Conservation (phyloP, 257 asterid genomes). For the Solanum okadae region DNA sequence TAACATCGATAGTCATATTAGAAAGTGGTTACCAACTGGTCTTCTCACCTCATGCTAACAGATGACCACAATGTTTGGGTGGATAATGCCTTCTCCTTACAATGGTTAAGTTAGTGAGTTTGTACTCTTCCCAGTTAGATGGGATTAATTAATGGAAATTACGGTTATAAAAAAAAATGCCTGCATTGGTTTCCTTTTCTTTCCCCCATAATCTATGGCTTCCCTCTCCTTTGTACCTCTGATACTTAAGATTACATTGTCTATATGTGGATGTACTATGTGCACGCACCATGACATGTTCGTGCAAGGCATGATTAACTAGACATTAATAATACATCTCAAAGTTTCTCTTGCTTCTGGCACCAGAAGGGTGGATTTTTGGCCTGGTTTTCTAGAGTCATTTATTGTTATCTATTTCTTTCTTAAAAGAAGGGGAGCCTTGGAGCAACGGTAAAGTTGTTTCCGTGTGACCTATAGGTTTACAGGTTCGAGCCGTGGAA, state of each 20-base stretch:
- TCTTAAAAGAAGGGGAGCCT: not conserved
- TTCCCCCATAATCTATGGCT: not conserved
- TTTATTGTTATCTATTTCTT: not conserved
- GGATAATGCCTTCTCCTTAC: not conserved
- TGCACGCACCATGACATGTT: not conserved
- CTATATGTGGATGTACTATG: not conserved
- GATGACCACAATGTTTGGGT: not conserved
- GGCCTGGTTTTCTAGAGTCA: not conserved
- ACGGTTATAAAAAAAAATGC: not conserved
- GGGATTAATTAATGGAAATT: not conserved
- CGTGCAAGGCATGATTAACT: not conserved
- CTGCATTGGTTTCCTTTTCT: not conserved
- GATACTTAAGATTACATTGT: not conserved
- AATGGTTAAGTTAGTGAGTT: not conserved
- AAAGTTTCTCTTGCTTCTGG: not conserved
- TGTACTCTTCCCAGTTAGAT: not conserved
- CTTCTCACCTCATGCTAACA: not conserved
- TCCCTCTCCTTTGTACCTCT: not conserved
- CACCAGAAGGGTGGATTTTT: not conserved
- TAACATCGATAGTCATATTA: not conserved
- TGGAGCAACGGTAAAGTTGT: not conserved
- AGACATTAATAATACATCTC: not conserved
- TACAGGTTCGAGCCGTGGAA: not conserved
- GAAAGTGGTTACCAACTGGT: not conserved
- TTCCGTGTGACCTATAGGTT: not conserved